These are phyloP conservation scores for Pseudogymnoascus sp. DNA, from an alignment of 2,329 filamentous ascomycete species.

Conservation along the genomic window DNA sequence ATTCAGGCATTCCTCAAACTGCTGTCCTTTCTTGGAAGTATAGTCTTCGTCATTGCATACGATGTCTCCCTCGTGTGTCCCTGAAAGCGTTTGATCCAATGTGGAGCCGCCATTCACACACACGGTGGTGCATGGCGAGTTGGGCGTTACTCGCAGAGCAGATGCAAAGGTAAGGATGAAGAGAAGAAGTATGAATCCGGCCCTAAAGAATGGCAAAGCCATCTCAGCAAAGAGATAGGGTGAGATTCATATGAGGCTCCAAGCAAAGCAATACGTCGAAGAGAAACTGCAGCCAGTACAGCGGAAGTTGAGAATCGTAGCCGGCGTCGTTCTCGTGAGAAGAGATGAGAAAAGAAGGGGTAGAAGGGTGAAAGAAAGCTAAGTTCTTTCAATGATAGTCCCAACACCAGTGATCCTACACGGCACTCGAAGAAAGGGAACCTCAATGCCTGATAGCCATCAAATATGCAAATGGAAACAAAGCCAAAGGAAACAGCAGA, in stretches of 20 bases:
- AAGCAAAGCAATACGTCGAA: background rate
- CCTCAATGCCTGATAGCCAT: constrained; percentile 5
- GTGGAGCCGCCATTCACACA: constrained; percentile 36
- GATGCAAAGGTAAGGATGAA: background rate
- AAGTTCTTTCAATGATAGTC: background rate
- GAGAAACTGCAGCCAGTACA: background rate
- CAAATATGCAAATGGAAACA: background rate
- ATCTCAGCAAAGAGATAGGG: constrained; percentile 8
- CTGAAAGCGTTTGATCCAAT: constrained; percentile 30
- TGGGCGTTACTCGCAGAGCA: constrained; percentile 40
- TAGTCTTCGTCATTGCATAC: constrained; percentile 23
- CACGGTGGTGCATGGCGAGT: constrained; percentile 40
- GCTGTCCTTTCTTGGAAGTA: background rate
- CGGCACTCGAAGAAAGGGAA: background rate
- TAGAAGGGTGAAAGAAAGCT: background rate
- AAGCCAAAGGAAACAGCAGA: constrained; percentile 5
- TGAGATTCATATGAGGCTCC: background rate
- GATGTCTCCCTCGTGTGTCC: constrained; percentile 39
- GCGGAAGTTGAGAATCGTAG: background rate
- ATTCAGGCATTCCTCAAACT: constrained; percentile 9
- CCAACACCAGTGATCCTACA: background rate
- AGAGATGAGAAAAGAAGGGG: background rate
- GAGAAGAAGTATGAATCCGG: background rate
- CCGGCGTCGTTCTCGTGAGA: background rate
- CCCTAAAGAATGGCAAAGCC: background rate